Conservation (phyloP, 345 rosid genomes). For the Noccaea caerulescens region DNA sequence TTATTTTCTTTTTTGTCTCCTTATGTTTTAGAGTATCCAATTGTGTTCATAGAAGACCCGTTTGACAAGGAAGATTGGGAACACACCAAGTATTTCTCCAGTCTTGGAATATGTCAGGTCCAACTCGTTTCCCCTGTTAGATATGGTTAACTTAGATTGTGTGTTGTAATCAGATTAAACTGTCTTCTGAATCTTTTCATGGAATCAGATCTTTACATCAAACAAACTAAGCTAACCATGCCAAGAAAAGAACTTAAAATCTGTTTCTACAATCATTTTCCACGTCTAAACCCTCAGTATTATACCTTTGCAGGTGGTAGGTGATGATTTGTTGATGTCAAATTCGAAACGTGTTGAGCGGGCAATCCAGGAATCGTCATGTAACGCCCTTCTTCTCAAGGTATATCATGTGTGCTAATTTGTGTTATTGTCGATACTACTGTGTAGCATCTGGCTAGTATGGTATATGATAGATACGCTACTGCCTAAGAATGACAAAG, state of each 20-base stretch:
- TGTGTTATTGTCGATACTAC: not conserved
- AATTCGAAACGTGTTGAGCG: conserved; percentile 82
- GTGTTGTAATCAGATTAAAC: conserved; percentile 14
- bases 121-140: conserved; percentile 33
- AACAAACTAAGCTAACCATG: conserved; percentile 7
- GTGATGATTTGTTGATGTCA: conserved; percentile 85
- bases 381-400: conserved; percentile 96
- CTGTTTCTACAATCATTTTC: not conserved
- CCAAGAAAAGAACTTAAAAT: not conserved
- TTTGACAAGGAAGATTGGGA: conserved; percentile 99
- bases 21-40: conserved; percentile 68
- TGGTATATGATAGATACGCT: not conserved
- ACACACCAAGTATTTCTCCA: conserved; percentile 66
- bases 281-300: conserved; percentile 19
- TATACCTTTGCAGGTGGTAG: conserved; percentile 73
- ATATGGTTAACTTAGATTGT: conserved; percentile 11
- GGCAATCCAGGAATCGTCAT: conserved; percentile 76
- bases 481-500: not conserved
- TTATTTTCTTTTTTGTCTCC: conserved; percentile 33
- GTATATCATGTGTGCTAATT: conserved; percentile 40
- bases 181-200: conserved; percentile 2
- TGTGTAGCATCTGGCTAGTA: not conserved
- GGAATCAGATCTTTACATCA: not conserved
- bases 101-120: conserved; percentile 97
- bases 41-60: conserved; percentile 92